A percentile compares a stretch with the other conserved stretches of the same genome.
Evolutionary conservation across 768 basidiomycete species (phyloP).

Genomic region (Boletus sp.): DNA sequence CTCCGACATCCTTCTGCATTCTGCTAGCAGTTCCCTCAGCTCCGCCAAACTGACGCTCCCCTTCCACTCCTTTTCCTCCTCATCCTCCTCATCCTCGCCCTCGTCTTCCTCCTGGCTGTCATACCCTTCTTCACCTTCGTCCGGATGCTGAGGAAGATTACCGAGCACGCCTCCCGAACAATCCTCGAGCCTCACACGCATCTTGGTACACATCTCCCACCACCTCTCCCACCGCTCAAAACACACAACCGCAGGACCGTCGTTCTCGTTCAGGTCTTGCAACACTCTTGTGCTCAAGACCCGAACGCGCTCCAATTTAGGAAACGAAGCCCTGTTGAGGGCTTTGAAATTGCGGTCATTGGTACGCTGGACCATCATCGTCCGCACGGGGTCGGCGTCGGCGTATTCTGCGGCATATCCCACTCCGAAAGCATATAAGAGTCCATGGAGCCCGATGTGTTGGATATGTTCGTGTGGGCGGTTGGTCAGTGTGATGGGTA

Average conservation of each 20-base stretch:
- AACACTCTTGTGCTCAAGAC: conserved; percentile 56
- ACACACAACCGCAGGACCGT: conserved; percentile 45
- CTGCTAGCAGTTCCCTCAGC: conserved; percentile 53
- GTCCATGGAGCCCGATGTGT: conserved; percentile 67
- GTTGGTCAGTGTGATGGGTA: conserved; percentile 41
- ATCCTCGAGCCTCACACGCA: conserved; percentile 66
- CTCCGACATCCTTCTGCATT: conserved; percentile 49
- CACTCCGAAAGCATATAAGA: conserved; percentile 67
- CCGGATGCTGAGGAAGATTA: conserved; percentile 30
- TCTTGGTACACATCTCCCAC: conserved; percentile 53
- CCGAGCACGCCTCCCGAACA: conserved; percentile 71
- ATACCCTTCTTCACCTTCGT: conserved; percentile 33
- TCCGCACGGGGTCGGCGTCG: conserved; percentile 41
- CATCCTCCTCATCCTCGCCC: conserved; percentile 31
- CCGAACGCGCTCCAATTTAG: conserved; percentile 56
- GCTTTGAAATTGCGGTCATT: conserved; percentile 70
- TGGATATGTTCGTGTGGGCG: conserved; percentile 56
- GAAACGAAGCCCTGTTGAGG: conserved; percentile 53
- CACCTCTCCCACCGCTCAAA: conserved; percentile 65
- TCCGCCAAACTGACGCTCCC: conserved; percentile 37
- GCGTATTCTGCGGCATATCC: conserved; percentile 48
- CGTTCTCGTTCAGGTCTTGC: conserved; percentile 51
- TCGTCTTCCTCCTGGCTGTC: conserved; percentile 34
- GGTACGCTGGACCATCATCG: conserved; percentile 46
- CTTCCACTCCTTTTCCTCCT: conserved; percentile 31